These are phyloP conservation scores for Ganoderma boninense DNA, from an alignment of 1,284 basidiomycete genomes.

Conservation along the genomic window DNA sequence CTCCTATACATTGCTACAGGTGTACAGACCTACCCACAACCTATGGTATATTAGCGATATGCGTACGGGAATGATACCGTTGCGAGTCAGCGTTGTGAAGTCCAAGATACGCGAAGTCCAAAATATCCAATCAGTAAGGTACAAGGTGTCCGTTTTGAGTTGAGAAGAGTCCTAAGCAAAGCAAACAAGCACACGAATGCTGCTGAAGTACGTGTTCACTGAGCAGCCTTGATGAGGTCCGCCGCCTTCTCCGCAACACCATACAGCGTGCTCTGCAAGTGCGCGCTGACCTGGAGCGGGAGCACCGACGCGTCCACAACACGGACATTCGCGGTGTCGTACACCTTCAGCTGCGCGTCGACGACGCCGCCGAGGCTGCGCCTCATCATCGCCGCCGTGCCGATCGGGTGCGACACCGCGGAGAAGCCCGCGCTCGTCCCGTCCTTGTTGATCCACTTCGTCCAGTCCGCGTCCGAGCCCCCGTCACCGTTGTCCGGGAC, in stretches of 20 bases:
- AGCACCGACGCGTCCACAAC: conserved; percentile 45
- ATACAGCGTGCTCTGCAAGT: conserved; percentile 37
- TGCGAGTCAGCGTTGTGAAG: background rate
- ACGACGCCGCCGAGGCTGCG: conserved; percentile 60
- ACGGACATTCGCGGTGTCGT: conserved; percentile 43
- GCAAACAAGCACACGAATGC: too few relatives aligned
- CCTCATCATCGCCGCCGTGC: conserved; percentile 69
- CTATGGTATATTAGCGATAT: background rate
- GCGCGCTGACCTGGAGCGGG: conserved; percentile 40
- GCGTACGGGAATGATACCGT: background rate
- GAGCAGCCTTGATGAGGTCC: conserved; percentile 37
- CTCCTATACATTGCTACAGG: background rate
- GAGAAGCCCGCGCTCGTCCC: conserved; percentile 41
- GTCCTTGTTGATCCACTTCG: conserved; percentile 49
- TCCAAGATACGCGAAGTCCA: too few relatives aligned
- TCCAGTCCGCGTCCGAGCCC: conserved; percentile 54
- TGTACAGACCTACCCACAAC: background rate
- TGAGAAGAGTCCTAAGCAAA: background rate
- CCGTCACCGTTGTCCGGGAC: conserved; percentile 53
- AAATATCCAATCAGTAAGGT: background rate
- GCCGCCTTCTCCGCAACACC: conserved; percentile 43
- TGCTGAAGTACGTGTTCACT: conserved; percentile 10
- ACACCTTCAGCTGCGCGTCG: conserved; percentile 43
- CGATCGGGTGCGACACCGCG: conserved; percentile 65
- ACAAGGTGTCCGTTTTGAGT: background rate